A percentile compares a stretch with the other conserved stretches of the same genome.
phyloP scores from a whole-genome alignment of 331 rosid species.

The Acacia concinna region DNA sequence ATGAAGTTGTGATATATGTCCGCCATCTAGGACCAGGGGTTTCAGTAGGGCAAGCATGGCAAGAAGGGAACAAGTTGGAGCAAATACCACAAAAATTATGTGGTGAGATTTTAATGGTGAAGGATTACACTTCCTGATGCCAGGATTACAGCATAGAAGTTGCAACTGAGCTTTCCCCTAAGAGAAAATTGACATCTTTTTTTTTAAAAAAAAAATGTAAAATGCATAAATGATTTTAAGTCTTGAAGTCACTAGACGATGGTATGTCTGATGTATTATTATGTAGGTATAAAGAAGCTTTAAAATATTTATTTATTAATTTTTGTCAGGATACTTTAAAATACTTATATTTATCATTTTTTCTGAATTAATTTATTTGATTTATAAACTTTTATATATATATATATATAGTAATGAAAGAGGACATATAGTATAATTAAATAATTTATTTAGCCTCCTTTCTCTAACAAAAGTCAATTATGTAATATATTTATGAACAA shows the following conservation, averaged over 20 bases:
- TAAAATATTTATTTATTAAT: no score
- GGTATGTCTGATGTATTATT: conserved; percentile 13
- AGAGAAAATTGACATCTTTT: conserved; percentile 9
- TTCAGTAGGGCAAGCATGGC: conserved; percentile 88
- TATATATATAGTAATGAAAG: no score
- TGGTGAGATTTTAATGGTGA: conserved; percentile 74
- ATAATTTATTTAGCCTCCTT: no score
- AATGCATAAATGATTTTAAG: neutral
- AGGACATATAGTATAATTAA: no score
- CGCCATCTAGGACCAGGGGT: conserved; percentile 78
- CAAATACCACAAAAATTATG: conserved; percentile 79
- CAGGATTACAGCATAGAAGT: conserved; percentile 16
- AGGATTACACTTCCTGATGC: conserved; percentile 41
- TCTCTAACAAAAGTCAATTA: no score
- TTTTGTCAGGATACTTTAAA: no score
- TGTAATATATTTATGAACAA: no score
- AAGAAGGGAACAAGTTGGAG: conserved; percentile 72
- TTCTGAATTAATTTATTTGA: no score
- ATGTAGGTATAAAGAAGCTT: neutral
- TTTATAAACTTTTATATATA: no score
- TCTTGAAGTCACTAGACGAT: neutral
- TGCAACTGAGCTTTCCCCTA: neutral
- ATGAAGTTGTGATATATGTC: conserved; percentile 68
- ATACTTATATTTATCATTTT: no score
- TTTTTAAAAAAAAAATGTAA: no score